Evolutionary conservation across 1,284 basidiomycete genomes (phyloP), one percentile per base, ranked within the genome.

Genomic region (Austroboletus niveus): DNA sequence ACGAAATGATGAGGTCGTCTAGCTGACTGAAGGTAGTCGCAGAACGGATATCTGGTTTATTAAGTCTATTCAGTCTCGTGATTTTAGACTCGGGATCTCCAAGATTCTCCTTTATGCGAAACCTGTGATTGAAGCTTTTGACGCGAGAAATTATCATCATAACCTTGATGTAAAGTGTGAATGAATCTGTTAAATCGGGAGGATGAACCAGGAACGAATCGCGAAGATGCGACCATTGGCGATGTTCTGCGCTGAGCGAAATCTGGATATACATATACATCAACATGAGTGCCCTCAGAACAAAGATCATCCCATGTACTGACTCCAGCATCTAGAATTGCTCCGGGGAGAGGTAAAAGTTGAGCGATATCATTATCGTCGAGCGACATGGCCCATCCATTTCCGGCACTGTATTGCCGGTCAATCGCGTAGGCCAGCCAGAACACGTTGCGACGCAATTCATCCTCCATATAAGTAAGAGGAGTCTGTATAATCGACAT

Each of bases 351-450:
- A 8, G 87, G 87, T 24, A 89, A 72, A 30, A 89, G 68, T 59
- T 89, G 85, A 42, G 82, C 80, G 42, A 90, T 72, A 63, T 87
- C 84, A 55, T 82, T 75, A 63, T 88, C 86, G 61, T 89, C 87
- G 34, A 91, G 70, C 54, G 80, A 78, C 47, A 83, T 73, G 0
- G 85, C 82, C 81, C 86, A 89, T 20, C 81, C 83, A 61, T 87
- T 88, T 31, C 81, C 79, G 55, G 75, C 78, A 5, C 84, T 82
- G 53, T 83, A 80, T 50, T 83, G 77, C 30, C 85, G 78, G 58
- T 89, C 87, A 44, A 77, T 75, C 8, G 81, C 74, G 61, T 88
- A 88, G 5, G 84, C 82, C 57, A 82, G 63, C 87, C 87, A 90
- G 60, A 89, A 89, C 1, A 80, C 75, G 60, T 88, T 89, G 49